phyloP scores from a whole-genome alignment of 1,284 basidiomycete species.

The Microbotryum violaceum region DNA sequence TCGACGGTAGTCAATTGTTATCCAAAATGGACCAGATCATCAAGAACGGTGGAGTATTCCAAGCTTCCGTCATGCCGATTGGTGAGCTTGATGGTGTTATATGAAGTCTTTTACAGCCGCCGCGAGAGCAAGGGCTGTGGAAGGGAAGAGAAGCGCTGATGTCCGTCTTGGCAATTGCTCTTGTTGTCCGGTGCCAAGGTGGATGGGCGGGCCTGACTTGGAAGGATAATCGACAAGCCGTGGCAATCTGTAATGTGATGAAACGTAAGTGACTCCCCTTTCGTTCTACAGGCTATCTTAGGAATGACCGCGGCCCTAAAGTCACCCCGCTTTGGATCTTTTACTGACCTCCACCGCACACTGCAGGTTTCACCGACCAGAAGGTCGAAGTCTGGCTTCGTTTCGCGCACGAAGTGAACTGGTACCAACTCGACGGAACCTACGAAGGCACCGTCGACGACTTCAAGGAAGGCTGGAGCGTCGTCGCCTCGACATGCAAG shows the following conservation, averaged over 20 bases:
- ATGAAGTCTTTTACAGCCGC: too few relatives aligned
- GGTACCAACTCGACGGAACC: constrained; percentile 28
- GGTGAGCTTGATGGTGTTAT: constrained; percentile 13
- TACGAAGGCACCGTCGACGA: constrained; percentile 35
- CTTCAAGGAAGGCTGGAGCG: constrained; percentile 41
- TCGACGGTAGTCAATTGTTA: constrained; percentile 39
- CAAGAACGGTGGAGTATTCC: constrained; percentile 27
- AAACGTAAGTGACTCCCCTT: constrained; percentile 21
- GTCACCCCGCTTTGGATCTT: too few relatives aligned
- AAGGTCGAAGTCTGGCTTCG: constrained; percentile 41
- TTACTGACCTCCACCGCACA: too few relatives aligned
- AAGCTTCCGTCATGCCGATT: constrained; percentile 24
- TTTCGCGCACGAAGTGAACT: not conserved
- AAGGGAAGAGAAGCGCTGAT: constrained; percentile 10
- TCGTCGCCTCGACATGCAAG: constrained; percentile 36
- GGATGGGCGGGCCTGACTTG: too few relatives aligned
- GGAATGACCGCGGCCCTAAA: too few relatives aligned
- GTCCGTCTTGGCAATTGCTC: constrained; percentile 4
- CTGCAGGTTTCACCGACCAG: constrained; percentile 37
- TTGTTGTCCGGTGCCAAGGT: too few relatives aligned
- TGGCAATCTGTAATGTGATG: constrained; percentile 39
- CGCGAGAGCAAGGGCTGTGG: too few relatives aligned
- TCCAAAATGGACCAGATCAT: constrained; percentile 38
- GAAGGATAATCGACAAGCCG: constrained; percentile 35
- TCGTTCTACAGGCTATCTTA: too few relatives aligned